These are phyloP conservation scores for Fusarium drepaniforme DNA, from an alignment of 2,329 filamentous ascomycete species.

Conservation along the genomic window DNA sequence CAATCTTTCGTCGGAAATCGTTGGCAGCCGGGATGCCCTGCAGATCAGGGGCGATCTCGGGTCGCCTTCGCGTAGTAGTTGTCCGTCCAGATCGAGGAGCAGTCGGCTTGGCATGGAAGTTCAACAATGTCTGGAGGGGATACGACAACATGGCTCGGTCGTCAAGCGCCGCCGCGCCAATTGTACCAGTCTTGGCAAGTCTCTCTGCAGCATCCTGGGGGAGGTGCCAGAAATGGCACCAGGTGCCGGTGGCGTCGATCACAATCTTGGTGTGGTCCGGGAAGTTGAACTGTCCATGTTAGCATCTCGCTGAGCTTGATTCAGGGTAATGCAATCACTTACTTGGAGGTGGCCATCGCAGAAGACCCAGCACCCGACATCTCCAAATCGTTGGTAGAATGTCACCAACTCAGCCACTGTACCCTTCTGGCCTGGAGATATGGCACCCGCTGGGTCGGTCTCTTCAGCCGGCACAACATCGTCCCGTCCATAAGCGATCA, in stretches of 20 bases:
- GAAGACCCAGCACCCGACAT: constrained; percentile 86
- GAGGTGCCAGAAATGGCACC: constrained; percentile 83
- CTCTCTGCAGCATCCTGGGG: constrained; percentile 76
- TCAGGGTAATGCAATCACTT: constrained; percentile 31
- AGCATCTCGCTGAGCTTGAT: constrained; percentile 18
- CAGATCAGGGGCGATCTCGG: constrained; percentile 70
- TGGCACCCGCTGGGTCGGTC: constrained; percentile 54
- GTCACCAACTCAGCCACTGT: constrained; percentile 72
- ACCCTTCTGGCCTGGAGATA: constrained; percentile 53
- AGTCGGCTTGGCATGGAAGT: constrained; percentile 67
- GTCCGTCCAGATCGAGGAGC: constrained; percentile 56
- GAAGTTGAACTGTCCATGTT: constrained; percentile 78
- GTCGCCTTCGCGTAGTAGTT: constrained; percentile 65
- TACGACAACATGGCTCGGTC: constrained; percentile 79
- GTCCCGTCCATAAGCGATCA: constrained; percentile 80
- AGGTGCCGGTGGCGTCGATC: constrained; percentile 78
- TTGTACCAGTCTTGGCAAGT: constrained; percentile 73
- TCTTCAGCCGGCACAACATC: constrained; percentile 67
- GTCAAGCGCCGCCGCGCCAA: constrained; percentile 77
- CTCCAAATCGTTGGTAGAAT: constrained; percentile 85
- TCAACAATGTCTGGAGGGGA: constrained; percentile 78
- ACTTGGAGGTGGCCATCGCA: constrained; percentile 83
- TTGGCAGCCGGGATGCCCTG: constrained; percentile 78
- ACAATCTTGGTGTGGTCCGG: constrained; percentile 90
- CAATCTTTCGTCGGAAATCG: constrained; percentile 78